Evolutionary conservation across 208 protist genomes (phyloP).

Genomic region (Crithidia bombi): DNA sequence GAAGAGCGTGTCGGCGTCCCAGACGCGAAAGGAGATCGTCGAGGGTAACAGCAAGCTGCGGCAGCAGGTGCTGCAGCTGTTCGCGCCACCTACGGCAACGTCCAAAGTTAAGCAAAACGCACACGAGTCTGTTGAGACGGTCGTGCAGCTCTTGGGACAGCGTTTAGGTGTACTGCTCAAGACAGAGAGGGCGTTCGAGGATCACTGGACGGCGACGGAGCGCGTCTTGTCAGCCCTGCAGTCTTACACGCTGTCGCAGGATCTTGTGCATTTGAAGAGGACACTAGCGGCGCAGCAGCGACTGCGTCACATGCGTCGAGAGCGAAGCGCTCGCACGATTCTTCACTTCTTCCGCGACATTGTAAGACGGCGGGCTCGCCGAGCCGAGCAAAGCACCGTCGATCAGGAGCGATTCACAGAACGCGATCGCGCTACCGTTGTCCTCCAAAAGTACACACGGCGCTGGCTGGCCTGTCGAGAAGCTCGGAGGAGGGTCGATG

Average conservation of each 20-base stretch:
- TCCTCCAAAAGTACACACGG: slow-evolving; percentile 71
- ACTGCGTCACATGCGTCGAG: slow-evolving; percentile 37
- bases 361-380: slow-evolving; percentile 30
- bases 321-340: slow-evolving; percentile 60
- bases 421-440: slow-evolving; percentile 42
- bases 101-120: slow-evolving; percentile 41
- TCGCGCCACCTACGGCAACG: slow-evolving; percentile 26
- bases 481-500: slow-evolving; percentile 32
- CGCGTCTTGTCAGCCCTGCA: slow-evolving; percentile 56
- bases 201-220: slow-evolving; percentile 70
- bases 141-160: slow-evolving; percentile 56
- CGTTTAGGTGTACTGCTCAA: slow-evolving; percentile 58
- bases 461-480: slow-evolving; percentile 67
- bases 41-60: slow-evolving; percentile 34
- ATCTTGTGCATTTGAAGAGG: slow-evolving; percentile 55
- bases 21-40: slow-evolving; percentile 28
- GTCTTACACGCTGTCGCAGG: slow-evolving; percentile 63
- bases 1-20: slow-evolving; percentile 21
- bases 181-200: slow-evolving; percentile 68
- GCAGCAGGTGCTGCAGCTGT: slow-evolving; percentile 35
- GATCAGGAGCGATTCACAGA: slow-evolving; percentile 34
- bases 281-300: slow-evolving; percentile 36
- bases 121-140: slow-evolving; percentile 35
- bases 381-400: slow-evolving; percentile 7
- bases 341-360: slow-evolving; percentile 62